These are phyloP conservation scores for Solanum arcanum DNA, from an alignment of 257 asterid species.

Conservation along the genomic window DNA sequence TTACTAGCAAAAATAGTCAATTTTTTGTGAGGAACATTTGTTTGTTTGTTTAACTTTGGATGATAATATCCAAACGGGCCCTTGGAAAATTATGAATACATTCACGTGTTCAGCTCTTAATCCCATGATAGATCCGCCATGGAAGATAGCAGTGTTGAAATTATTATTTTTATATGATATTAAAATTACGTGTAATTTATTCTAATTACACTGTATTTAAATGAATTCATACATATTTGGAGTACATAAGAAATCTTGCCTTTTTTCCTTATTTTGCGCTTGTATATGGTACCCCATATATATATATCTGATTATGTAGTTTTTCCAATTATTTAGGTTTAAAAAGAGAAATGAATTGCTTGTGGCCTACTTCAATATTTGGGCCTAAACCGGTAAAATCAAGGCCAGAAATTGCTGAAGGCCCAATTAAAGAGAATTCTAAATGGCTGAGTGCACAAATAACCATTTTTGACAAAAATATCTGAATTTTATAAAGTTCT, in stretches of 20 bases:
- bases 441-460: not conserved
- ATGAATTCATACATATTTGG: rapidly evolving
- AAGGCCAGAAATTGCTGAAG: not conserved
- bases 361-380: not conserved
- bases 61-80: not conserved
- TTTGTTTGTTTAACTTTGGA: not conserved
- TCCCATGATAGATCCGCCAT: not conserved
- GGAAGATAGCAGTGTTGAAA: not conserved
- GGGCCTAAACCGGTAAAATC: not conserved
- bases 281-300: too few relatives aligned
- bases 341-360: not conserved
- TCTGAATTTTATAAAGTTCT: not conserved
- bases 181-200: too few relatives aligned
- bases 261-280: too few relatives aligned
- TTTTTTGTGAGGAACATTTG: not conserved
- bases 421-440: not conserved
- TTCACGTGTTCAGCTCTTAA: not conserved
- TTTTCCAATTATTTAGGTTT: not conserved
- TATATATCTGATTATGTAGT: too few relatives aligned
- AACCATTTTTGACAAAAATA: not conserved
- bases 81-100: not conserved
- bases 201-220: rapidly evolving
- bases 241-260: too few relatives aligned
- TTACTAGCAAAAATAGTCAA: too few relatives aligned
- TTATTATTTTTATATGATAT: too few relatives aligned